Evolutionary conservation across 2,329 filamentous ascomycete species (phyloP).

Genomic region (Ambrosiella beaveri): DNA sequence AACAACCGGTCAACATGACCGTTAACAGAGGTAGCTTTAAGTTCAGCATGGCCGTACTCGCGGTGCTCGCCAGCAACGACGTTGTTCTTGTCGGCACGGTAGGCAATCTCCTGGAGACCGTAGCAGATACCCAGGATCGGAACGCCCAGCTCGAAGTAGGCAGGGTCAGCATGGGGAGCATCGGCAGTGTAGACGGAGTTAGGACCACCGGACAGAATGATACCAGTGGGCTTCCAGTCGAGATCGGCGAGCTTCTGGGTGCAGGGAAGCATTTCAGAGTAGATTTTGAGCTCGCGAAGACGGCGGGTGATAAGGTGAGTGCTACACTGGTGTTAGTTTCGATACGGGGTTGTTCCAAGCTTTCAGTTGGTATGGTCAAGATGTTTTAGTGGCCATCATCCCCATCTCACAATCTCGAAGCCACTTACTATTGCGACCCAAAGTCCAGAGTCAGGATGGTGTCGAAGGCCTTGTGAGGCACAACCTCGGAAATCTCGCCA

Average conservation of each 20-base stretch:
- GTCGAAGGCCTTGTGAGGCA: slow-evolving; percentile 24
- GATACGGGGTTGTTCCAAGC: neutral
- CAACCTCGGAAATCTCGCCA: slow-evolving; percentile 9
- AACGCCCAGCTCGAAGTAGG: slow-evolving; percentile 58
- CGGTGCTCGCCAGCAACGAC: slow-evolving; percentile 25
- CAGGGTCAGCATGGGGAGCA: slow-evolving; percentile 61
- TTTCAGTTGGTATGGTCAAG: neutral
- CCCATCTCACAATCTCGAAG: neutral
- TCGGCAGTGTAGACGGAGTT: slow-evolving; percentile 64
- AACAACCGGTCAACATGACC: slow-evolving; percentile 64
- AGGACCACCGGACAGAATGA: slow-evolving; percentile 43
- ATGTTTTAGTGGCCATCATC: neutral
- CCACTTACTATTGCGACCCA: slow-evolving; percentile 24
- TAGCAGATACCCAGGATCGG: slow-evolving; percentile 39
- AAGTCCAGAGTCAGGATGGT: slow-evolving; percentile 60
- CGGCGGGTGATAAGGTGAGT: slow-evolving; percentile 60
- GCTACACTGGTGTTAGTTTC: slow-evolving; percentile 31
- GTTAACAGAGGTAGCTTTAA: slow-evolving; percentile 42
- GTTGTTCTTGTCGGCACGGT: slow-evolving; percentile 43
- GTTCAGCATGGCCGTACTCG: slow-evolving; percentile 54
- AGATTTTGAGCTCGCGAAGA: slow-evolving; percentile 63
- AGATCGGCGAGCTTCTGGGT: slow-evolving; percentile 67
- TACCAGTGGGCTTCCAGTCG: slow-evolving; percentile 62
- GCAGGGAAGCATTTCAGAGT: slow-evolving; percentile 76
- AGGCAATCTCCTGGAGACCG: slow-evolving; percentile 47